phyloP scores from a whole-genome alignment of 1,284 basidiomycete genomes.

The Marasmius tenuissimus region DNA sequence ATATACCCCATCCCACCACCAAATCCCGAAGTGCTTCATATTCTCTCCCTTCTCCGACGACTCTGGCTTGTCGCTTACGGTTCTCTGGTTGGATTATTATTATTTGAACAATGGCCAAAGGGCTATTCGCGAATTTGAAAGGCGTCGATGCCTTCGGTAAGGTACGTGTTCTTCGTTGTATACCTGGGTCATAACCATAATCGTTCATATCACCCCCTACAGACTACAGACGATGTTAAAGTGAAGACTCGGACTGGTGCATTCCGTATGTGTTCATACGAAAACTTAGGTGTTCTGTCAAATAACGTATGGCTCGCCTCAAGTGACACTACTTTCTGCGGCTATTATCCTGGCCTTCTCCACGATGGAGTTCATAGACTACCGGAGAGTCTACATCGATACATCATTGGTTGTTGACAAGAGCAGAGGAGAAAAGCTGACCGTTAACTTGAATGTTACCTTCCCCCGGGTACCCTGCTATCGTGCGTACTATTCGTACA shows the following conservation, averaged over 20 bases:
- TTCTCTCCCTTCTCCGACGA: conserved; percentile 15
- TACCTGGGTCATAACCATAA: conserved; percentile 7
- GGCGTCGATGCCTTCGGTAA: conserved; percentile 98
- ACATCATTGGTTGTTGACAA: conserved; percentile 92
- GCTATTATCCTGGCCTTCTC: conserved; percentile 92
- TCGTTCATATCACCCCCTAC: conserved; percentile 14
- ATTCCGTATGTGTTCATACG: conserved; percentile 58
- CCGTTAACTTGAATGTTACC: conserved; percentile 89
- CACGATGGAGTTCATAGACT: conserved; percentile 94
- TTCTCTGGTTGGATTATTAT: conserved; percentile 8
- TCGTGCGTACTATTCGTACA: conserved; percentile 52
- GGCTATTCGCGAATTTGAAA: conserved; percentile 71
- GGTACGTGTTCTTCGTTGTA: conserved; percentile 49
- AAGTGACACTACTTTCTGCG: conserved; percentile 91
- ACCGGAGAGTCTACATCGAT: conserved; percentile 83
- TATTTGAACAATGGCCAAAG: conserved; percentile 64
- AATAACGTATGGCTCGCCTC: conserved; percentile 4
- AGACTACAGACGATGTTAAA: conserved; percentile 98
- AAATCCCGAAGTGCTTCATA: conserved; percentile 7
- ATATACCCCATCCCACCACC: background rate
- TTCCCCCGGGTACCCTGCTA: conserved; percentile 99
- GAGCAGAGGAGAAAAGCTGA: conserved; percentile 92
- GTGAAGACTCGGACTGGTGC: conserved; percentile 95
- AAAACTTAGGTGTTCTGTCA: conserved; percentile 4
- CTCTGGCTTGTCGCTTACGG: conserved; percentile 17